Base-by-base conservation (phyloP, 352 stramenopile species). In the Phytopythium sindhum region DNA sequence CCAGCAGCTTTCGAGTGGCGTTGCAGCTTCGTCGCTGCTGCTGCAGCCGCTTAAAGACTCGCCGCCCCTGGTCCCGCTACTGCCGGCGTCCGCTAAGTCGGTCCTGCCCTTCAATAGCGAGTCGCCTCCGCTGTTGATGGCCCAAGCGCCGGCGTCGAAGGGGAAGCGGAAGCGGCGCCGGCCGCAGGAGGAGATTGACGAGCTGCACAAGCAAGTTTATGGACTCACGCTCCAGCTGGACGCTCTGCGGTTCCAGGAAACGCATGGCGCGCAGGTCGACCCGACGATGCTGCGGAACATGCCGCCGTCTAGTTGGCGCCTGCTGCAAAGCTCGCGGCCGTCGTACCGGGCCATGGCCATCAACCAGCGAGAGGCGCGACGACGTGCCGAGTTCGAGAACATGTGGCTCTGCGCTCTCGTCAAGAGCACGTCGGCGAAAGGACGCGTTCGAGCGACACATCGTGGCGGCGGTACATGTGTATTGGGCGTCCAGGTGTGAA, bases 181-280 rank as follows among this genome's bases (percentile, higher is more conserved):
- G 24, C 54, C 54, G 33, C 54, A 51, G 35, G 54, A 60, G 21
- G 54, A 60, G 37, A 51, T 51, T 7, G 54, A 60, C 54, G 54
- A 35, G 33, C 54, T 60, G 33, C 54, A 10, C 21, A 47, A 15
- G 26, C 33, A 60, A 26, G 37, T 60, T 6, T 60, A 60, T 35
- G 37, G 50, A 24, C 33, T 60, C 4, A 50, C 54, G 12, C 23
- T 44, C 21, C 33, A 50, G 35, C 33, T 60, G 54, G 54, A 60
- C n/a, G 37, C 33, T 21, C 54, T 60, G 33, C 35, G 24, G 8
- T 60, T 47, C 54, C 37, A 48, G 54, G 23, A 60, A 12, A 21
- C 54, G 17, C 54, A 48, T 35, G 33, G 33, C 12, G 6, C 10
- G 7, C 21, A 7, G 4, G 14, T 60, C 23, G 54, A 57, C 35